Evolutionary conservation across 805 yeast species (phyloP), one percentile per base, ranked within the genome.

Genomic region (Blastobotrys americana): DNA sequence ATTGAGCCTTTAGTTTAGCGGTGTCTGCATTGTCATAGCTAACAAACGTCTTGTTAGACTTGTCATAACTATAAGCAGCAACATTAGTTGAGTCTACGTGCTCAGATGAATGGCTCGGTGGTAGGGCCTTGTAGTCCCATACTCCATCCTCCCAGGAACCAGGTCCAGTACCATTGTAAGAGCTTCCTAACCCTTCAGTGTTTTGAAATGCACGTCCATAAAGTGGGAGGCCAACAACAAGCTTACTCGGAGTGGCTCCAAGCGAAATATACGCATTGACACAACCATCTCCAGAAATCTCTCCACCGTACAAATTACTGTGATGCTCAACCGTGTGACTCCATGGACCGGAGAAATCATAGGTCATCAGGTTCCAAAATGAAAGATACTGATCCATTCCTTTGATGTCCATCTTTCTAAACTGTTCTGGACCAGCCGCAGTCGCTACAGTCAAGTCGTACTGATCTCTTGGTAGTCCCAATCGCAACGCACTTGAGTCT

Each of bases 331-430:
- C 74, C 2, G 39, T 51, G 0, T 60, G 55, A 1, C 85, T 78
- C 95, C 95, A 86, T 5, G 74, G 69, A 0, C 97, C 97, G 1
- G 80, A 66, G 54, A 80, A 84, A 60, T 93, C 97, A 61, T 93
- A 90, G 16, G 93, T 78, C 97, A 90, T 90, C 47, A 93, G 60
- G 59, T 90, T 89, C 83, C 89, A 88, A 52, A 77, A 77, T 16
- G 77, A 67, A 15, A 93, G 57, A 52, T 71, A 70, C 19, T 59
- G 56, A 52, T 82, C 81, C 73, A 90, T 71, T n/a, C 70, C 71
- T 1, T 50, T 41, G 1, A 88, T 55, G 3, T 72, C 61, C 42
- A 82, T 66, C 4, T 60, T 49, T 3, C 54, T 42, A 15, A 80
- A 57, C 43, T 72, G 70, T 3, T 72, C 75, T 0, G 60, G 54